These are phyloP conservation scores for Mucor ambiguus DNA, from an alignment of 371 early-diverging fungal species.

Conservation along the genomic window DNA sequence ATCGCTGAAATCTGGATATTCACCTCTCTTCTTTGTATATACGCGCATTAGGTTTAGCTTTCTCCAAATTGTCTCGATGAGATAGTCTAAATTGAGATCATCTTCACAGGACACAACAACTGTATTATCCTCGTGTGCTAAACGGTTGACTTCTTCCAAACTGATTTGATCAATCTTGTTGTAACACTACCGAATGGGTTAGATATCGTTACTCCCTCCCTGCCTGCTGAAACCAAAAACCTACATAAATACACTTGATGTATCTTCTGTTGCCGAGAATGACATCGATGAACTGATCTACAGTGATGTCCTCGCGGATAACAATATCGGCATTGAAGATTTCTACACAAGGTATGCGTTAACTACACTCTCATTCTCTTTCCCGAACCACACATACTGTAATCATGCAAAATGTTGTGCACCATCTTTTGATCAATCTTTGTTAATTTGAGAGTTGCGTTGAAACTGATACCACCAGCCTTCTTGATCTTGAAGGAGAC, in stretches of 20 bases:
- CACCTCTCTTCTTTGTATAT: slow-evolving; percentile 98
- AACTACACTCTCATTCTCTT: neutral
- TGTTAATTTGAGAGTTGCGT: slow-evolving; percentile 89
- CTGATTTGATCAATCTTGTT: slow-evolving; percentile 99
- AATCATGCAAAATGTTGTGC: slow-evolving; percentile 95
- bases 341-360: slow-evolving; percentile 36
- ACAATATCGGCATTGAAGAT: slow-evolving; percentile 99
- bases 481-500: slow-evolving; percentile 97
- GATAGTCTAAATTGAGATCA: slow-evolving; percentile 93
- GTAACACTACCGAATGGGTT: slow-evolving; percentile 57
- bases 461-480: slow-evolving; percentile 97
- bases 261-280: slow-evolving; percentile 98
- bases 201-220: neutral
- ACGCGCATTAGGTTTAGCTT: slow-evolving; percentile 88
- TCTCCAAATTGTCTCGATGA: slow-evolving; percentile 92
- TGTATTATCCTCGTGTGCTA: slow-evolving; percentile 88
- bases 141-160: slow-evolving; percentile 93
- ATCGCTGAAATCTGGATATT: slow-evolving; percentile 95
- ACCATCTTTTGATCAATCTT: slow-evolving; percentile 91
- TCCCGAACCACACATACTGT: slow-evolving; percentile 59
- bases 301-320: slow-evolving; percentile 95
- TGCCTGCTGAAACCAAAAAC: slow-evolving; percentile 12
- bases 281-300: slow-evolving; percentile 99
- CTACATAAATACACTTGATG: slow-evolving; percentile 93
- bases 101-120: slow-evolving; percentile 93